Conservation (phyloP, 495 filamentous ascomycete species). For the Penicillium robsamsonii region DNA sequence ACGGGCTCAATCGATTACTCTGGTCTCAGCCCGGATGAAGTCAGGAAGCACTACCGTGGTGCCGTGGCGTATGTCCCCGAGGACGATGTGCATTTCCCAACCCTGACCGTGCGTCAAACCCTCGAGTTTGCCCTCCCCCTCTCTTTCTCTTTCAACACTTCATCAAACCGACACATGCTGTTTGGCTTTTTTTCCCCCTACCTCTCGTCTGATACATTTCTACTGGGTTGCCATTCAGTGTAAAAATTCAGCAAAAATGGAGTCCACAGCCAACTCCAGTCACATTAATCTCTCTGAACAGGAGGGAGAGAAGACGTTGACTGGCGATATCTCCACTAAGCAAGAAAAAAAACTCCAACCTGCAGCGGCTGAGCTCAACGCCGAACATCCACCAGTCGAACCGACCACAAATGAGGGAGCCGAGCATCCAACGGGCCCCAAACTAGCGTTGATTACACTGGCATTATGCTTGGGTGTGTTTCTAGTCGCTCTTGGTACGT, state of each 20-base stretch:
- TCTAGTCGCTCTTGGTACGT: constrained; percentile 3
- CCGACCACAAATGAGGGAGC: neutral
- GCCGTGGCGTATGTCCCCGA: constrained; percentile 82
- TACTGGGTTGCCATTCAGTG: neutral
- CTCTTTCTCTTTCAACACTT: neutral
- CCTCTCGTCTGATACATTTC: neutral
- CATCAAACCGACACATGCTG: neutral
- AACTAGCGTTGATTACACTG: constrained; percentile 1
- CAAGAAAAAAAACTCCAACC: neutral
- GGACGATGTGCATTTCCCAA: constrained; percentile 79
- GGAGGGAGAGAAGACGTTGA: neutral
- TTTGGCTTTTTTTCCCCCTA: neutral
- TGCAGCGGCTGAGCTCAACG: neutral
- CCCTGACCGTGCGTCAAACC: constrained; percentile 79
- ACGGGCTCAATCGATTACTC: constrained; percentile 79
- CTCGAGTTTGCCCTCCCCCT: constrained; percentile 79
- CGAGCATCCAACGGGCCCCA: neutral
- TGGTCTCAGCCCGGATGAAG: constrained; percentile 58
- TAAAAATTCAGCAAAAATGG: neutral
- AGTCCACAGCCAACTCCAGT: neutral
- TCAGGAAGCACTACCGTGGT: constrained; percentile 67
- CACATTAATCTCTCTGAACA: neutral
- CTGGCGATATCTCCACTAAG: neutral
- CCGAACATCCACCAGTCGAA: neutral
- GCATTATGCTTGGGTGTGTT: constrained; percentile 1